These are phyloP conservation scores for Voacanga thouarsii DNA, from an alignment of 257 asterid species.

Conservation along the genomic window DNA sequence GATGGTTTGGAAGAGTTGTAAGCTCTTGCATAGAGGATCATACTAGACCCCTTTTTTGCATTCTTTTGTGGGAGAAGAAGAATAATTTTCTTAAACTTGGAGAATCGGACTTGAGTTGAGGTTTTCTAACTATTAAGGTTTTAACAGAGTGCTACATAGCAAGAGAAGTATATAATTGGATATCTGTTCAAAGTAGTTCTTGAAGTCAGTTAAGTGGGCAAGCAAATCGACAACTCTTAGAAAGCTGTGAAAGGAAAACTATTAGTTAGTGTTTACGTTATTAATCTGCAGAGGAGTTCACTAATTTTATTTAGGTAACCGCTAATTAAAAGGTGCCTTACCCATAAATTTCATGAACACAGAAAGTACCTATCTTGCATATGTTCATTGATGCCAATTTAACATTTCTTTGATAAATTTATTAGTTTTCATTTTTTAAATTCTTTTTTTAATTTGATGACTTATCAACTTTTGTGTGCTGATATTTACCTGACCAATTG, in stretches of 20 bases:
- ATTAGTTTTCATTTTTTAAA: background rate
- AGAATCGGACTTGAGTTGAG: background rate
- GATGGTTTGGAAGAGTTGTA: conserved; percentile 3
- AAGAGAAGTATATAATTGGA: too few species aligned
- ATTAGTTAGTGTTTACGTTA: background rate
- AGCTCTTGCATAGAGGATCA: background rate
- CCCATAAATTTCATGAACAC: background rate
- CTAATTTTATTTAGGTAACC: too few species aligned
- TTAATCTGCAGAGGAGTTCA: background rate
- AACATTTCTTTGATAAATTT: background rate
- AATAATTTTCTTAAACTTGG: too few species aligned
- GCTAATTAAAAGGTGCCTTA: background rate
- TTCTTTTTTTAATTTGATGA: background rate
- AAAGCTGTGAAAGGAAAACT: background rate
- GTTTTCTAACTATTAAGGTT: background rate
- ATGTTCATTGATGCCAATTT: background rate
- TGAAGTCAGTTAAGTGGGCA: background rate
- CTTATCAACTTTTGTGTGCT: background rate
- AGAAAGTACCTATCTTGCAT: background rate
- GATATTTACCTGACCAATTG: background rate
- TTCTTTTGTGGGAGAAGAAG: background rate
- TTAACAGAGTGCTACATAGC: background rate
- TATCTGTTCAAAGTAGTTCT: background rate
- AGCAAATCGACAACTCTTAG: background rate
- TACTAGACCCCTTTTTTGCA: background rate